phyloP scores from a whole-genome alignment of 345 rosid genomes.

The Microcos paniculata region DNA sequence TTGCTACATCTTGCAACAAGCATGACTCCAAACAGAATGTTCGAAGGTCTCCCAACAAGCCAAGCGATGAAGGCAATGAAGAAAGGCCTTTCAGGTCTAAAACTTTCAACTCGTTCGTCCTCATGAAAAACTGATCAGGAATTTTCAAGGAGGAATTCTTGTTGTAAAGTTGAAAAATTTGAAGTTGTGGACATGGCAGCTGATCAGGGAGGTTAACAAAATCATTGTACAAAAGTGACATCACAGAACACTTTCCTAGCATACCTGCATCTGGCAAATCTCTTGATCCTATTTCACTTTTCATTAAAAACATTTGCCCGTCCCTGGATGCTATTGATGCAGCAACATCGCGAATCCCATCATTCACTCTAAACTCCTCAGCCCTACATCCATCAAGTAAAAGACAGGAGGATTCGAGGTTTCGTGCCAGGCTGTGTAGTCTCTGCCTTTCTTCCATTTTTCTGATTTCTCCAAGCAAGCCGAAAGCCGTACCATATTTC shows the following conservation, averaged over 20 bases:
- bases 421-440: constrained; percentile 5
- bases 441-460: constrained; percentile 17
- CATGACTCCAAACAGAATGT: constrained; percentile 26
- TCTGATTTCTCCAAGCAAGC: constrained; percentile 3
- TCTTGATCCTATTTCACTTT: not conserved
- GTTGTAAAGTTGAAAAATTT: constrained; percentile 4
- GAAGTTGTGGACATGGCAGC: constrained; percentile 25
- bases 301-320: not conserved
- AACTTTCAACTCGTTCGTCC: constrained; percentile 17
- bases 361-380: constrained; percentile 12
- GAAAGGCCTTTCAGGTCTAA: constrained; percentile 16
- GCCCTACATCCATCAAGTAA: constrained; percentile 16
- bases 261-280: not conserved
- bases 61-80: constrained; percentile 18
- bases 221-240: constrained; percentile 12
- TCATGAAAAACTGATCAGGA: constrained; percentile 21
- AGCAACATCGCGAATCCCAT: constrained; percentile 4
- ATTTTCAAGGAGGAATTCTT: not conserved
- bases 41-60: constrained; percentile 14
- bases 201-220: constrained; percentile 17
- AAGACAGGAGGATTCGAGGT: constrained; percentile 27
- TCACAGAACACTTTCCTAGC: constrained; percentile 3
- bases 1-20: constrained; percentile 1
- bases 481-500: constrained; percentile 5
- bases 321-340: constrained; percentile 8